Percentiles rank a stretch among this genome's conserved stretches.
Conservation (phyloP, 164 flowering plant genomes). For the Tetrastigma voinierianum region DNA sequence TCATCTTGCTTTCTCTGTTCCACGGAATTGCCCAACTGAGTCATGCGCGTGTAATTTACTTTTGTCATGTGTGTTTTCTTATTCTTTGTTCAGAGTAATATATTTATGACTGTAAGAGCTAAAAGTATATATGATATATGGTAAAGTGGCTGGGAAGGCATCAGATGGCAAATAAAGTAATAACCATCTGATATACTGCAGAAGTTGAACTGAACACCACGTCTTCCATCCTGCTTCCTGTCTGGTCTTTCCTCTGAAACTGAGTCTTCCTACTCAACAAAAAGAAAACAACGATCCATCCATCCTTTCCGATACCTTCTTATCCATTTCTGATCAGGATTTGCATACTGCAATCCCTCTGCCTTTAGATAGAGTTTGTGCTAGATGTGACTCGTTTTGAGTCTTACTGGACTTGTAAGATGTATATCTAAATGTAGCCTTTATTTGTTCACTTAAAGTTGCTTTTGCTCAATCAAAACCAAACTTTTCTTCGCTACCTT, state of each 20-base stretch:
- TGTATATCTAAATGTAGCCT: too few relatives aligned
- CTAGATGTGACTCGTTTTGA: background rate
- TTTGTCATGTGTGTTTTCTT: background rate
- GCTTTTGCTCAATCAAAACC: too few relatives aligned
- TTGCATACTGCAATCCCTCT: background rate
- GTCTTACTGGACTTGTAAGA: too few relatives aligned
- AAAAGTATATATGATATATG: too few relatives aligned
- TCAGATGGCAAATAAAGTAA: too few relatives aligned
- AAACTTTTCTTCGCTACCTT: too few relatives aligned
- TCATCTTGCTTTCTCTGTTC: too few relatives aligned
- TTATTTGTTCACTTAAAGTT: too few relatives aligned
- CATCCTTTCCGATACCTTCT: background rate
- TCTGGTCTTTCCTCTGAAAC: too few relatives aligned
- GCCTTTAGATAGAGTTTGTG: background rate
- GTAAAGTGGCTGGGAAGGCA: constrained; percentile 30
- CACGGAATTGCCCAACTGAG: too few relatives aligned
- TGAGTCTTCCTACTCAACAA: background rate
- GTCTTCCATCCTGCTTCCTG: background rate
- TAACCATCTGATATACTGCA: too few relatives aligned
- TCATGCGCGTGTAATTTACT: too few relatives aligned
- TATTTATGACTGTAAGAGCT: constrained; percentile 16
- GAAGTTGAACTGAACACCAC: constrained; percentile 39
- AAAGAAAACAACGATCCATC: background rate
- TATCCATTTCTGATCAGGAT: background rate
- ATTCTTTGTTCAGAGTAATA: constrained; percentile 19